These are phyloP conservation scores for Teratosphaeriaceae sp. DNA, from an alignment of 2,329 filamentous ascomycete genomes.

Conservation along the genomic window DNA sequence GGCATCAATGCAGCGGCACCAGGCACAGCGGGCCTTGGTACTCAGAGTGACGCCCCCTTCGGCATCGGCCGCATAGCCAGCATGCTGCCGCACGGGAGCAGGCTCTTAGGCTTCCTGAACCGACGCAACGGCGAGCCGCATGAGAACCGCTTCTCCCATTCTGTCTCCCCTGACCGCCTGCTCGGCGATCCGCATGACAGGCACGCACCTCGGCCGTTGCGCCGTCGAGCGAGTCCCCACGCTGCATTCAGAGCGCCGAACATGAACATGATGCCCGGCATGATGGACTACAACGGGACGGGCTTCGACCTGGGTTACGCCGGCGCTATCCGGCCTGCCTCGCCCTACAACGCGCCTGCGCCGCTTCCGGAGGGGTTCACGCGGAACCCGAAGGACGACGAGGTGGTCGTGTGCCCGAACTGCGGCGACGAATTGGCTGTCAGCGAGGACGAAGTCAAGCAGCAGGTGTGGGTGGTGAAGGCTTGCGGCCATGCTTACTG, in stretches of 20 bases:
- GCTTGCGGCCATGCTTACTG: conserved; percentile 72
- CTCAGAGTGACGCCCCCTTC: conserved; percentile 9
- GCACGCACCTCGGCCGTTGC: too few relatives aligned
- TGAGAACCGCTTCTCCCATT: too few relatives aligned
- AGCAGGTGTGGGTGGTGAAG: conserved; percentile 89
- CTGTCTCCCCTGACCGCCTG: too few relatives aligned
- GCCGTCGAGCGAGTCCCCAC: too few relatives aligned
- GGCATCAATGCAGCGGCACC: conserved; percentile 20
- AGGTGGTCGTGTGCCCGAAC: conserved; percentile 74
- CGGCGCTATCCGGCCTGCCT: conserved; percentile 23
- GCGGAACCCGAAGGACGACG: conserved; percentile 63
- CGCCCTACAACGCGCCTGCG: conserved; percentile 57
- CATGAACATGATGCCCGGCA: conserved; percentile 8
- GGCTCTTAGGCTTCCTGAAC: too few relatives aligned
- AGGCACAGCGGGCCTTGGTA: conserved; percentile 17
- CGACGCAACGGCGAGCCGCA: not conserved
- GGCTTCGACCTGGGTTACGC: conserved; percentile 38
- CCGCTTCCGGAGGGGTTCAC: conserved; percentile 71
- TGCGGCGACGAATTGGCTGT: conserved; percentile 79
- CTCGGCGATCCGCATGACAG: too few relatives aligned
- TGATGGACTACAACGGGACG: conserved; percentile 34
- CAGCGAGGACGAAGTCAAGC: conserved; percentile 60
- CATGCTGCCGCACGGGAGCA: conserved; percentile 3
- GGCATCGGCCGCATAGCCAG: conserved; percentile 9
- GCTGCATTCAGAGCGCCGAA: not conserved